Conservation (phyloP, 1,139 yeast genomes). For the Diutina siamensis region DNA sequence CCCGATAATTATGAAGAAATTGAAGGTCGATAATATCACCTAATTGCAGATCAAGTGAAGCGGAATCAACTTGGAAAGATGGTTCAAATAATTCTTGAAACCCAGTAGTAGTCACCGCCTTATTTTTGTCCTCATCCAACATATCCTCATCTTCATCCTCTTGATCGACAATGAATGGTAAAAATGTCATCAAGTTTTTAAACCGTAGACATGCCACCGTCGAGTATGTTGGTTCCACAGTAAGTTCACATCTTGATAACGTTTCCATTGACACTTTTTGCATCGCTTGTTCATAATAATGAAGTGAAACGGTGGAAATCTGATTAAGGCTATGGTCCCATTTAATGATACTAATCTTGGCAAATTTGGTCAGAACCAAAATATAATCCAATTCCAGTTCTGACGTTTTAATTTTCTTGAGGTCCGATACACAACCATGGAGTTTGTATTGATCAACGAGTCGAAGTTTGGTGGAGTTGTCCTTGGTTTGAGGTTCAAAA, state of each 20-base stretch:
- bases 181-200: slow-evolving; percentile 60
- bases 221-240: slow-evolving; percentile 52
- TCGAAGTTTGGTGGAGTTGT: slow-evolving; percentile 25
- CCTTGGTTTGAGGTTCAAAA: slow-evolving; percentile 32
- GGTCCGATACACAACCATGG: slow-evolving; percentile 57
- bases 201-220: slow-evolving; percentile 55
- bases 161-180: slow-evolving; percentile 48
- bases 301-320: slow-evolving; percentile 67
- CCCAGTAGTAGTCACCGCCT: slow-evolving; percentile 9
- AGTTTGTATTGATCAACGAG: slow-evolving; percentile 57
- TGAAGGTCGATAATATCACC: slow-evolving; percentile 54
- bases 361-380: slow-evolving; percentile 57
- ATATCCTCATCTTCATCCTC: slow-evolving; percentile 27
- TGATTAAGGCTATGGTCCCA: slow-evolving; percentile 50
- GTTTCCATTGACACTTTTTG: slow-evolving; percentile 39
- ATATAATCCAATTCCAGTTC: slow-evolving; percentile 48
- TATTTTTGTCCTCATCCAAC: slow-evolving; percentile 6
- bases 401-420: slow-evolving; percentile 40
- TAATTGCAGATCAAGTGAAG: slow-evolving; percentile 44
- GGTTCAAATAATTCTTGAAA: slow-evolving; percentile 19
- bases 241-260: slow-evolving; percentile 34
- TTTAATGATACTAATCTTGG: slow-evolving; percentile 64
- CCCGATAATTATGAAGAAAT: slow-evolving; percentile 60
- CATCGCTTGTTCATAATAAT: slow-evolving; percentile 70
- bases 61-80: slow-evolving; percentile 48